These are phyloP conservation scores for peach (Prunus persica) DNA, from an alignment of 306 rosid species.

Conservation along the genomic window Prunus_persica_NCBIv2 NC_034016.1:11175501-11176000, in stretches of 20 bases:
- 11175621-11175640: conserved; percentile 12
- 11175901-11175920: not conserved
- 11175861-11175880: conserved; percentile 19
- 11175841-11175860: not conserved
- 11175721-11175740: not conserved
- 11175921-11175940: not conserved
- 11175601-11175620: conserved; percentile 18
- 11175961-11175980: not conserved
- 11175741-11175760: not conserved
- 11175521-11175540: not conserved
- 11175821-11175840: not conserved
- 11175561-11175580: not conserved
- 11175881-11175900: conserved; percentile 15
- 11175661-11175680: conserved; percentile 18
- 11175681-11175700: not conserved
- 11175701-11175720: not conserved
- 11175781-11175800: conserved; percentile 3
- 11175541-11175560: not conserved
- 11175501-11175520: not conserved
- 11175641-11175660: conserved; percentile 1
- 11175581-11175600: conserved; percentile 5
- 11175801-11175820: not conserved
- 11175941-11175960: conserved; percentile 13
- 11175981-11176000: conserved; percentile 11
- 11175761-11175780: conserved; percentile 14